Evolutionary conservation across 1,284 basidiomycete species (phyloP).

Genomic region (Ustilago tritici): DNA sequence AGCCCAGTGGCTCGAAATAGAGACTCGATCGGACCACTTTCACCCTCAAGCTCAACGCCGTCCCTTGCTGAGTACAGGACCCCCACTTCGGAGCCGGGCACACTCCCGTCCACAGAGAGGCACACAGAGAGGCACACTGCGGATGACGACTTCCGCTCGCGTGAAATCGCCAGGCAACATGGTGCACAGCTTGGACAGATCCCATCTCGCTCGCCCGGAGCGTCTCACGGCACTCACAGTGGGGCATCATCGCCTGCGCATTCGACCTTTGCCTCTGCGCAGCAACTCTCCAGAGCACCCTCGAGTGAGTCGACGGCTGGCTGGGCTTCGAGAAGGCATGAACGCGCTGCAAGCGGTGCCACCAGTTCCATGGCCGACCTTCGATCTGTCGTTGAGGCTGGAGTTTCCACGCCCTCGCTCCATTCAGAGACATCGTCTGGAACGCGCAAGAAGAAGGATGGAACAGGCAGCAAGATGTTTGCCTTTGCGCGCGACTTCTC

Average conservation of each 20-base stretch:
- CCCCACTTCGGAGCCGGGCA: conserved; percentile 14
- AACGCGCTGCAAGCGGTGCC: conserved; percentile 35
- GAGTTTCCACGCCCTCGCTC: conserved; percentile 30
- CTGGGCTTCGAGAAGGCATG: conserved; percentile 18
- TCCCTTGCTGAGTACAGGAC: conserved; percentile 27
- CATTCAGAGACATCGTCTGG: conserved; percentile 33
- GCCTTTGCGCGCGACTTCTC: conserved; percentile 39
- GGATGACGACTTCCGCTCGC: conserved; percentile 25
- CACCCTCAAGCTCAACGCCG: conserved; percentile 25
- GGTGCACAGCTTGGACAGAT: conserved; percentile 9
- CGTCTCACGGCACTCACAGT: conserved; percentile 4
- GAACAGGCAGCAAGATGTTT: conserved; percentile 37
- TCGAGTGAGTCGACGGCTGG: conserved; percentile 27
- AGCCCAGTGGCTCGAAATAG: neutral
- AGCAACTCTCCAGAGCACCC: conserved; percentile 29
- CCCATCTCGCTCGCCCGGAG: conserved; percentile 23
- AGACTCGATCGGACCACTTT: conserved; percentile 10
- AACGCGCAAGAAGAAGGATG: conserved; percentile 38
- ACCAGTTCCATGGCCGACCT: conserved; percentile 24
- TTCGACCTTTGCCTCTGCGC: conserved; percentile 16
- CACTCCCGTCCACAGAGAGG: conserved; percentile 16
- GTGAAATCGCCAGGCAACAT: conserved; percentile 7
- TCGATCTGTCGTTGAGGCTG: conserved; percentile 8
- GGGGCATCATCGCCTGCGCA: conserved; percentile 27
- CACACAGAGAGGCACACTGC: conserved; percentile 18